Conservation (phyloP, 768 basidiomycete species). For the Phylloporus sp. region DNA sequence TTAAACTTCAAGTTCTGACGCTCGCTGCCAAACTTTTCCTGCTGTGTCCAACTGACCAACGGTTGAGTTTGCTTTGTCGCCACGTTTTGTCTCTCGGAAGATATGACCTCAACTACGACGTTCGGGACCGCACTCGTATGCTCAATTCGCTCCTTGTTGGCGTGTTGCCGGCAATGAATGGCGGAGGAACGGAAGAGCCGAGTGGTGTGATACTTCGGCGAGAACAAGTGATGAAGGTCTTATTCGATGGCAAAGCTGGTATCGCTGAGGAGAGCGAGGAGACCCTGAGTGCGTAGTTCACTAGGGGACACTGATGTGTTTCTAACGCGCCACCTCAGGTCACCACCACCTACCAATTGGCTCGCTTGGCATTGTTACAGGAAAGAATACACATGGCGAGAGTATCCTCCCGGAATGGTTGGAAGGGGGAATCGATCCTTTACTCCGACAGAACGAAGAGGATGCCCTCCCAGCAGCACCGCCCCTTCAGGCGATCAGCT, state of each 20-base stretch:
- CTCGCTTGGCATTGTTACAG: constrained; percentile 59
- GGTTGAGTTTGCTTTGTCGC: constrained; percentile 51
- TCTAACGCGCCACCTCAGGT: constrained; percentile 23
- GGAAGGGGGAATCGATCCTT: constrained; percentile 77
- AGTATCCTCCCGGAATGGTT: constrained; percentile 78
- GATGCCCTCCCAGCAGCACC: constrained; percentile 37
- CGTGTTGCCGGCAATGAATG: constrained; percentile 36
- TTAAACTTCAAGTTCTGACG: constrained; percentile 81
- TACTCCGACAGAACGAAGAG: constrained; percentile 66
- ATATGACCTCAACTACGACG: constrained; percentile 86
- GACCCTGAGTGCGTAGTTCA: constrained; percentile 28
- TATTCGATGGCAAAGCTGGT: constrained; percentile 72
- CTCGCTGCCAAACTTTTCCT: constrained; percentile 84
- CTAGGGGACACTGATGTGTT: neutral
- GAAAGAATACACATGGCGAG: constrained; percentile 42
- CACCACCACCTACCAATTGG: constrained; percentile 52
- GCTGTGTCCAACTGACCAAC: constrained; percentile 52
- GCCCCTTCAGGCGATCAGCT: constrained; percentile 39
- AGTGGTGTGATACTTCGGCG: constrained; percentile 75
- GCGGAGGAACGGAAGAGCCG: constrained; percentile 42
- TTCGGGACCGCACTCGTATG: constrained; percentile 87
- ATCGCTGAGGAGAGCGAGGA: constrained; percentile 38
- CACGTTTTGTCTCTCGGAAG: constrained; percentile 83
- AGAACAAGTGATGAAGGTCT: constrained; percentile 76
- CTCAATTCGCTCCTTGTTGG: constrained; percentile 66